Conservation (phyloP, 495 filamentous ascomycete genomes). For the Melanomma pulvis-pyrius region DNA sequence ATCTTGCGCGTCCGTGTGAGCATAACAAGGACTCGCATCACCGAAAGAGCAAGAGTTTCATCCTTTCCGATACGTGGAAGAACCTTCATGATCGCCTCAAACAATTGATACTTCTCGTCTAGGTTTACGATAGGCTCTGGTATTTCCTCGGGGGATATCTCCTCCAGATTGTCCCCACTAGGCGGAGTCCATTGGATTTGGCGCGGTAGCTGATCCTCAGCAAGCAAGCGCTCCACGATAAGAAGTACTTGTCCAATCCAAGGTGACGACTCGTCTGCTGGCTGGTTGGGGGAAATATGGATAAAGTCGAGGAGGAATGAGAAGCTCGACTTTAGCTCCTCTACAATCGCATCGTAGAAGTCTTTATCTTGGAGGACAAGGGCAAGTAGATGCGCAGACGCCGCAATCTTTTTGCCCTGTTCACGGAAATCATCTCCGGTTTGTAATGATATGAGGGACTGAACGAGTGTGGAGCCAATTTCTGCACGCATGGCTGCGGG, state of each 20-base stretch:
- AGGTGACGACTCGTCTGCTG: conserved; percentile 73
- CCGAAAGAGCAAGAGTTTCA: conserved; percentile 77
- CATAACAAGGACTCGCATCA: conserved; percentile 84
- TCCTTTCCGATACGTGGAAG: conserved; percentile 86
- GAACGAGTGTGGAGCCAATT: conserved; percentile 79
- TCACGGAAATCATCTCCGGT: conserved; percentile 71
- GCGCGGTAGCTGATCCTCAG: conserved; percentile 79
- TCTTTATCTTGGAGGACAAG: conserved; percentile 78
- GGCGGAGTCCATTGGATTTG: conserved; percentile 73
- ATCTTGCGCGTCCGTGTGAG: conserved; percentile 78
- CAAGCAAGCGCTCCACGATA: conserved; percentile 84
- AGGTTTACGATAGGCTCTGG: conserved; percentile 66
- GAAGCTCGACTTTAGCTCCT: conserved; percentile 79
- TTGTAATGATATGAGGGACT: conserved; percentile 82
- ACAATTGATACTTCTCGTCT: conserved; percentile 68
- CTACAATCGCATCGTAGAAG: conserved; percentile 78
- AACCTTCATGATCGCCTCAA: conserved; percentile 76
- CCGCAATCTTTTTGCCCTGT: conserved; percentile 80
- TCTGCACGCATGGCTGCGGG: conserved; percentile 68
- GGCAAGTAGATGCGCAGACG: conserved; percentile 90
- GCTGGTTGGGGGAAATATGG: conserved; percentile 66
- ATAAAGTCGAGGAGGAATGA: conserved; percentile 76
- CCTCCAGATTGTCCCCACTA: conserved; percentile 38
- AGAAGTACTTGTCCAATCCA: conserved; percentile 93
- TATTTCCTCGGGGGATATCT: conserved; percentile 57